Conservation (phyloP, 1,139 yeast species). For the Hyphopichia buzzinii region DNA sequence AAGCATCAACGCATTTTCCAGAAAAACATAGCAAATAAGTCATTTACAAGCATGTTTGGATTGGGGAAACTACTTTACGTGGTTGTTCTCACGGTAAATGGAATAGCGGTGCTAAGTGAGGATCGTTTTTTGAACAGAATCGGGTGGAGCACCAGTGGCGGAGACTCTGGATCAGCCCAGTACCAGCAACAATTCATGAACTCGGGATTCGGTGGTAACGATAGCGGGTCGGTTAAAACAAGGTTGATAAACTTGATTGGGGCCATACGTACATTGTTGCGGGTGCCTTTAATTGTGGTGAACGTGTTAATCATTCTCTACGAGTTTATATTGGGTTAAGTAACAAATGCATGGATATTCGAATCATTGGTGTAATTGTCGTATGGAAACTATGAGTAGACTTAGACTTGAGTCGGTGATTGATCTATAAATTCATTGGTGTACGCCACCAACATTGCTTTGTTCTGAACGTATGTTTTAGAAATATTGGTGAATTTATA, state of each 20-base stretch:
- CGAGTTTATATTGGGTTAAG: slow-evolving; percentile 41
- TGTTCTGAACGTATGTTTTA: too few relatives aligned
- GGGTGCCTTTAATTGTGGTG: slow-evolving; percentile 44
- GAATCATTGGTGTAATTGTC: too few relatives aligned
- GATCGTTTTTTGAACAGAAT: slow-evolving; percentile 47
- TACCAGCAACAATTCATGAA: slow-evolving; percentile 24
- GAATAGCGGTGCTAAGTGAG: slow-evolving; percentile 48
- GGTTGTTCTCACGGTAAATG: slow-evolving; percentile 39
- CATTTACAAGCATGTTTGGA: slow-evolving; percentile 45
- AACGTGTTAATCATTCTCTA: slow-evolving; percentile 41
- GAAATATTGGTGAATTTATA: too few relatives aligned
- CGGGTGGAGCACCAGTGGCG: slow-evolving; percentile 30
- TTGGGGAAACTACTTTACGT: slow-evolving; percentile 45
- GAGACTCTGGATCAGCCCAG: slow-evolving; percentile 14
- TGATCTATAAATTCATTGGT: too few relatives aligned
- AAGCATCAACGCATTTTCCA: too few relatives aligned
- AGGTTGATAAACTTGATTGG: slow-evolving; percentile 43
- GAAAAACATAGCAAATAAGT: too few relatives aligned
- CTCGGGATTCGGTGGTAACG: slow-evolving; percentile 20
- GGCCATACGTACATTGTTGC: slow-evolving; percentile 46
- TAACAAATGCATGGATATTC: not conserved
- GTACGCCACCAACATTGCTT: too few relatives aligned
- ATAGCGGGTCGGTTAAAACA: slow-evolving; percentile 31
- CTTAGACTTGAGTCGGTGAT: too few relatives aligned
- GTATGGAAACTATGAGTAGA: too few relatives aligned